Conservation (phyloP, 2,329 filamentous ascomycete species). For the Paraconiothyrium sp. region DNA sequence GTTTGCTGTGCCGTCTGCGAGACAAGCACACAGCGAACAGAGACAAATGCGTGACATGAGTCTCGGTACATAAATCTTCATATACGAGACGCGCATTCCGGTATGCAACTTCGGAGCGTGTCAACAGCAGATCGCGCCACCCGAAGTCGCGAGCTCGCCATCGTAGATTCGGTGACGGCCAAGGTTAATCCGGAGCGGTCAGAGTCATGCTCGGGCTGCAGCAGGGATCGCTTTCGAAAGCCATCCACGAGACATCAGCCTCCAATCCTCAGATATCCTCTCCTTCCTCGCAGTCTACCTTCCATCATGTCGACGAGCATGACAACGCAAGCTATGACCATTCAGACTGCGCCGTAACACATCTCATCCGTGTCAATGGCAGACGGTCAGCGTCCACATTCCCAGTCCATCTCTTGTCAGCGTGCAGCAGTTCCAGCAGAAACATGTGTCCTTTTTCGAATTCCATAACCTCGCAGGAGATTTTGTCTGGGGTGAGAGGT, state of each 20-base stretch:
- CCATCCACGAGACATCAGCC: slow-evolving; percentile 6
- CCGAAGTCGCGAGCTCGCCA: slow-evolving; percentile 29
- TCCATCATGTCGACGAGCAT: slow-evolving; percentile 5
- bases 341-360: not conserved
- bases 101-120: not conserved
- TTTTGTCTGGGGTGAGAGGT: slow-evolving; percentile 13
- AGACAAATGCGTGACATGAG: not conserved
- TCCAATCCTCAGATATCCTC: slow-evolving; percentile 5
- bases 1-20: slow-evolving; percentile 9
- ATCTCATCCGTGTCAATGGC: not conserved
- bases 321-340: not conserved
- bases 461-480: slow-evolving; percentile 40
- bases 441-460: slow-evolving; percentile 42
- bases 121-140: slow-evolving; percentile 29
- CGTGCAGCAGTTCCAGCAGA: slow-evolving; percentile 39
- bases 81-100: not conserved
- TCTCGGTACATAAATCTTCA: not conserved
- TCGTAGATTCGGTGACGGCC: slow-evolving; percentile 22
- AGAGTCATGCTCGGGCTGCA: slow-evolving; percentile 21
- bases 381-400: slow-evolving; percentile 17
- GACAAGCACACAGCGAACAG: slow-evolving; percentile 12
- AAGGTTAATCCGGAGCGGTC: slow-evolving; percentile 27
- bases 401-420: slow-evolving; percentile 38
- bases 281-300: not conserved
- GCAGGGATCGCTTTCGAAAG: slow-evolving; percentile 17